These are phyloP conservation scores for Diaporthe aspalathi DNA, from an alignment of 2,329 filamentous ascomycete species.

Conservation along the genomic window DNA sequence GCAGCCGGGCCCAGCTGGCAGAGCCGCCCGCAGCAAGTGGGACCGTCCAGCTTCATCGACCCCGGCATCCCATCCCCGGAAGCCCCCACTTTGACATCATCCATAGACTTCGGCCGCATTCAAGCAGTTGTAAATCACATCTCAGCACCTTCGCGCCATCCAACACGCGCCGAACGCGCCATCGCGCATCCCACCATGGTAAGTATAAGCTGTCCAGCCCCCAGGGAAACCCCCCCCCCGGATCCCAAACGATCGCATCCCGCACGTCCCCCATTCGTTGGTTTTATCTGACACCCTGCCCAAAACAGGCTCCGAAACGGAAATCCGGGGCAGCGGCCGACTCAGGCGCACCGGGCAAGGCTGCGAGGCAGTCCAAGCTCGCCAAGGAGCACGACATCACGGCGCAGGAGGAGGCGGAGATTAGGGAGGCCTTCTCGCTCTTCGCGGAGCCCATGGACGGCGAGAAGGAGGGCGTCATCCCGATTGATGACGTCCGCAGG, in stretches of 20 bases:
- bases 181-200: constrained; percentile 33
- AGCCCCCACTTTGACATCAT: constrained; percentile 39
- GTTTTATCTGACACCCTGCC: background rate
- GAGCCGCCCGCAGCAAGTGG: background rate
- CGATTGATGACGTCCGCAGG: constrained; percentile 74
- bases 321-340: constrained; percentile 52
- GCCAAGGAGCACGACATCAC: constrained; percentile 91
- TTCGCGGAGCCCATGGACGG: constrained; percentile 79
- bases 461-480: constrained; percentile 78
- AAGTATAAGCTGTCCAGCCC: constrained; percentile 17
- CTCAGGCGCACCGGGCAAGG: constrained; percentile 47
- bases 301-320: constrained; percentile 64
- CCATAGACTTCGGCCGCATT: constrained; percentile 2
- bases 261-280: background rate
- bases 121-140: background rate
- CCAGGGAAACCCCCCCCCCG: too few relatives aligned
- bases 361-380: constrained; percentile 81
- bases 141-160: background rate
- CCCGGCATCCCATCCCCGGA: background rate
- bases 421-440: constrained; percentile 87
- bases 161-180: constrained; percentile 32
- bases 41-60: background rate
- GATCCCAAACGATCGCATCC: background rate
- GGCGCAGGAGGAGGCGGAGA: constrained; percentile 86
- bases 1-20: constrained; percentile 23